A percentile compares a stretch with the other conserved stretches of the same genome.
Evolutionary conservation across 2,329 filamentous ascomycete species (phyloP).

Genomic region (Fusarium ambrosium): DNA sequence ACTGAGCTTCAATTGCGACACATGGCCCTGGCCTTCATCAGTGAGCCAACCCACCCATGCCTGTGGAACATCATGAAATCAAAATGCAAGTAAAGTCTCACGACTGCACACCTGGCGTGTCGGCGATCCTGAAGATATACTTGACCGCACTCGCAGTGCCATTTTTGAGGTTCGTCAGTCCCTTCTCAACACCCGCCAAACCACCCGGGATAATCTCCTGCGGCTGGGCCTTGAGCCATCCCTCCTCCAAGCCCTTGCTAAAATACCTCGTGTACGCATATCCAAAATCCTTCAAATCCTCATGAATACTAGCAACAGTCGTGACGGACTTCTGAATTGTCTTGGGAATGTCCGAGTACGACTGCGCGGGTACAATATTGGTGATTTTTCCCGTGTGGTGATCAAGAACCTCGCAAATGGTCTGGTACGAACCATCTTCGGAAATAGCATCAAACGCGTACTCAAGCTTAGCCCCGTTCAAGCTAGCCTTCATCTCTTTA

Average conservation of each 20-base stretch:
- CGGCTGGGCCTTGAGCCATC: constrained; percentile 23
- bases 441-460: constrained; percentile 30
- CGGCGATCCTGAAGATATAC: constrained; percentile 23
- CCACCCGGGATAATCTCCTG: constrained; percentile 27
- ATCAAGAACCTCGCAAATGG: constrained; percentile 25
- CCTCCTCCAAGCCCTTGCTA: constrained; percentile 16
- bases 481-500: background rate
- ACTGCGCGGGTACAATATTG: constrained; percentile 24
- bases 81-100: background rate
- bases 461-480: constrained; percentile 6
- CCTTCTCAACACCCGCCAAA: constrained; percentile 19
- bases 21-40: too few relatives aligned
- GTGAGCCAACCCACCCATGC: background rate
- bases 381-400: constrained; percentile 17
- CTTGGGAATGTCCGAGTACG: constrained; percentile 29
- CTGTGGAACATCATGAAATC: too few relatives aligned
- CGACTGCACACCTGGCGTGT: constrained; percentile 12
- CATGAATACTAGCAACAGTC: constrained; percentile 29
- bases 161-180: background rate
- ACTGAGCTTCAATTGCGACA: background rate
- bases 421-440: constrained; percentile 32
- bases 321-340: constrained; percentile 23
- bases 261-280: constrained; percentile 4
- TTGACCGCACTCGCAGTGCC: constrained; percentile 24
- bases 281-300: constrained; percentile 21